phyloP scores from a whole-genome alignment of 225 moss, liverwort and hornwort genomes.

The Neckera pumila region DNA sequence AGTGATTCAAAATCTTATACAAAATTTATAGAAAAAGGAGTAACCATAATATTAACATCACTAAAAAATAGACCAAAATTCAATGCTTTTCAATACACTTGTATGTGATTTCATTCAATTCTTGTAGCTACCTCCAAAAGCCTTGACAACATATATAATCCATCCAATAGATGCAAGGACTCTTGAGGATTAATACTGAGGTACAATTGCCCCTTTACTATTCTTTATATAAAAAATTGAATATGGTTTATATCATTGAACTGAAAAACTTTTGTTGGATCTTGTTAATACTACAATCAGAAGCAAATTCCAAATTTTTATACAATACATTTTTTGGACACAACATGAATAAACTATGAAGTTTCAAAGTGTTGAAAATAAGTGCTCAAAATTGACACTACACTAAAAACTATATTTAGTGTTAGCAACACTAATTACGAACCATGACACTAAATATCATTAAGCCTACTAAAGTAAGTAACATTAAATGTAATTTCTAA shows the following conservation, averaged over 20 bases:
- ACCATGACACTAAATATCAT: no score
- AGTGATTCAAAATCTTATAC: no score
- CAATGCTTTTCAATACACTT: not conserved
- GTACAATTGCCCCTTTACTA: not conserved
- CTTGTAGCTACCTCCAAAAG: not conserved
- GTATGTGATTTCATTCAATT: not conserved
- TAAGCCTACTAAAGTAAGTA: no score
- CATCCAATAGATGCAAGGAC: accelerated
- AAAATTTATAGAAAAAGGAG: not conserved
- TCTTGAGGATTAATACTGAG: not conserved
- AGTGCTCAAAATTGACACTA: not conserved
- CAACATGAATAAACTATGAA: not conserved
- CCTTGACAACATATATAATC: not conserved
- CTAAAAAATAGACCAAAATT: not conserved
- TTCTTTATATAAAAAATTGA: not conserved
- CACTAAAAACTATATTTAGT: no score
- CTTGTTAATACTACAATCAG: no score
- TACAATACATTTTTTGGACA: not conserved
- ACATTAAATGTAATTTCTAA: no score
- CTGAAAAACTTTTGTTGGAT: accelerated
- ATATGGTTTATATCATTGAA: accelerated
- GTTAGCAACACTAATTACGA: no score
- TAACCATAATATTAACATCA: not conserved
- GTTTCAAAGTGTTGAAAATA: no score
- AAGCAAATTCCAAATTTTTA: not conserved